Evolutionary conservation across 176 grass and related monocot species (phyloP).

Genomic region (Microstegium vimineum): DNA sequence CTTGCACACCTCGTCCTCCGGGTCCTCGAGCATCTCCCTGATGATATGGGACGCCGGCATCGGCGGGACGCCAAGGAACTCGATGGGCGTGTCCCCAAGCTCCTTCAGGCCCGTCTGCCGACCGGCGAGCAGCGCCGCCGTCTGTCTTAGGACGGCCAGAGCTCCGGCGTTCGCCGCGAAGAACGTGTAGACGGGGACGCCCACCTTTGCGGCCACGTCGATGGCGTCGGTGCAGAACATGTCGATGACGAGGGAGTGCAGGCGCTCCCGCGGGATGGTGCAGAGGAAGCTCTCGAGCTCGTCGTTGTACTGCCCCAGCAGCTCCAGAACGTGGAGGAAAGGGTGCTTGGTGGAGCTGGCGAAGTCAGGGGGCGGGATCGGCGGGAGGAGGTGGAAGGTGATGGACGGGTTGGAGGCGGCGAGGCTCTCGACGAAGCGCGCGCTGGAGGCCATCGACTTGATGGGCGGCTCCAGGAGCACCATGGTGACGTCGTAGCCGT

Average conservation of each 20-base stretch:
- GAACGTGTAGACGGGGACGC: conserved; percentile 14
- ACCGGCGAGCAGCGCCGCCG: background rate
- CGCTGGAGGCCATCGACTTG: background rate
- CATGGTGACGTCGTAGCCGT: conserved; percentile 26
- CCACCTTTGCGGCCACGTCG: conserved; percentile 13
- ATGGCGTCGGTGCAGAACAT: conserved; percentile 25
- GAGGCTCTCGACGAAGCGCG: conserved; percentile 27
- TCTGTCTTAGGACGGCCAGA: background rate
- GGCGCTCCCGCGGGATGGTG: background rate
- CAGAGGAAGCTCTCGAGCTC: conserved; percentile 25
- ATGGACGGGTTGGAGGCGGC: conserved; percentile 37
- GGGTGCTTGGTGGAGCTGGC: background rate
- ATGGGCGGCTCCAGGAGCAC: conserved; percentile 14
- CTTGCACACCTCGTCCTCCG: conserved; percentile 4
- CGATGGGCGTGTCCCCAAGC: conserved; percentile 1
- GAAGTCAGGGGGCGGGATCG: background rate
- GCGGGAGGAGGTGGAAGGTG: conserved; percentile 35
- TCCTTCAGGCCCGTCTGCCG: conserved; percentile 17
- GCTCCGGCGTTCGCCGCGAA: background rate
- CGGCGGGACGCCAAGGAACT: background rate
- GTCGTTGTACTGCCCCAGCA: conserved; percentile 8
- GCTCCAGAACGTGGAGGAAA: background rate
- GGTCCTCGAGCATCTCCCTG: background rate
- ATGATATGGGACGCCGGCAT: conserved; percentile 14
- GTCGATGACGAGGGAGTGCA: conserved; percentile 35